Evolutionary conservation across 768 basidiomycete genomes (phyloP).

Genomic region (Mycena alexandri): DNA sequence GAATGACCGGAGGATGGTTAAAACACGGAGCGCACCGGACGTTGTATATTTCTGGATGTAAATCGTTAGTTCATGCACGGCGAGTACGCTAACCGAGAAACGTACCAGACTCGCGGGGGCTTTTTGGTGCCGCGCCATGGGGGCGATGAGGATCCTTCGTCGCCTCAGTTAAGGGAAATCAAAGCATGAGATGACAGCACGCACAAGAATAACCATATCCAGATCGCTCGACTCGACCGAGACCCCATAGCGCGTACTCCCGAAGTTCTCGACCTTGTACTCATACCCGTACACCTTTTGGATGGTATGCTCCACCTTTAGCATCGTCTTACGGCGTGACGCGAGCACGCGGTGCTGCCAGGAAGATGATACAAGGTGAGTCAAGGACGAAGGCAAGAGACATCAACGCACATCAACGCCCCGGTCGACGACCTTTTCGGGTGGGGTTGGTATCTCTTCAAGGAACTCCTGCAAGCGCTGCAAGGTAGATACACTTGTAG

Average conservation of each 20-base stretch:
- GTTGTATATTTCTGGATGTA: conserved; percentile 47
- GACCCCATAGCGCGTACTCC: conserved; percentile 39
- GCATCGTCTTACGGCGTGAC: conserved; percentile 8
- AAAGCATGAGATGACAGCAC: conserved; percentile 33
- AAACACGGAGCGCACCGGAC: conserved; percentile 36
- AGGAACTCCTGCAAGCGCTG: no score
- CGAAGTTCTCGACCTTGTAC: conserved; percentile 38
- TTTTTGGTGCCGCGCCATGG: conserved; percentile 36
- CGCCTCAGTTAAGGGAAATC: background rate
- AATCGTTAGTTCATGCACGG: conserved; percentile 31
- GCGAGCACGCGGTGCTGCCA: conserved; percentile 3
- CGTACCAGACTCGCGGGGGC: conserved; percentile 19
- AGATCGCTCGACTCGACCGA: conserved; percentile 39
- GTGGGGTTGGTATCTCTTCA: background rate
- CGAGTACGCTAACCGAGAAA: background rate
- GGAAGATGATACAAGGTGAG: background rate
- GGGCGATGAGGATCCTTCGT: conserved; percentile 43
- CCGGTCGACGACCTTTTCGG: no score
- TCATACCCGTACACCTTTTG: conserved; percentile 23
- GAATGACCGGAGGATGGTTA: background rate
- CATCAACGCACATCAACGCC: background rate
- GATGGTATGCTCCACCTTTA: conserved; percentile 27
- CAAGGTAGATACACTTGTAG: no score
- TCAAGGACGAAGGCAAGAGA: background rate
- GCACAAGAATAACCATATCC: conserved; percentile 56